phyloP scores from a whole-genome alignment of 805 yeast genomes.

The Candida suzukii region DNA sequence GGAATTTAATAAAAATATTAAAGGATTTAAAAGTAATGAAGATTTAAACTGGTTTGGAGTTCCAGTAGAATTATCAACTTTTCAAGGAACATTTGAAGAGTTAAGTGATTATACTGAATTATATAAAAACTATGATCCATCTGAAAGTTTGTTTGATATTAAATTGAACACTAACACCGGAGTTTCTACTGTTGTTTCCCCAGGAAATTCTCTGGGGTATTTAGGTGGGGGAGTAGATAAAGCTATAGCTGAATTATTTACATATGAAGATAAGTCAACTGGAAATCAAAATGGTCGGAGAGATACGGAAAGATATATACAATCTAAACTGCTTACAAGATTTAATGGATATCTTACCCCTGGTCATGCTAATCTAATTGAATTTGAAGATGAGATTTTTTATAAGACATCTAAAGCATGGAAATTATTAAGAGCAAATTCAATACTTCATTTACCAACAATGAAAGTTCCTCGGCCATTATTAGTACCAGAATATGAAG shows the following conservation, averaged over 20 bases:
- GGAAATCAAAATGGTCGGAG: constrained; percentile 6
- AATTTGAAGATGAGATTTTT: constrained; percentile 15
- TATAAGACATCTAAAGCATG: constrained; percentile 21
- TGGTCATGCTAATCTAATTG: constrained; percentile 22
- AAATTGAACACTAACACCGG: constrained; percentile 6
- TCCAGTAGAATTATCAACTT: constrained; percentile 13
- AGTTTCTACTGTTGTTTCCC: constrained; percentile 34
- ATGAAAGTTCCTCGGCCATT: constrained; percentile 29
- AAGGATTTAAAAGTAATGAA: constrained; percentile 1
- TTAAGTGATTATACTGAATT: not conserved
- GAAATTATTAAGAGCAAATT: constrained; percentile 19
- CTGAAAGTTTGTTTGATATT: not conserved
- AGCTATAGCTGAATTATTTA: constrained; percentile 24
- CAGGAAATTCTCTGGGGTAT: constrained; percentile 44
- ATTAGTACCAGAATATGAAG: not conserved
- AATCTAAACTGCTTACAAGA: constrained; percentile 5
- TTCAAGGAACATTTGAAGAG: constrained; percentile 12
- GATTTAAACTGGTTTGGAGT: constrained; percentile 12
- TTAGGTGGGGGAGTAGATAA: constrained; percentile 47
- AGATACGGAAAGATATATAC: constrained; percentile 17
- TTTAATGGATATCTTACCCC: constrained; percentile 28
- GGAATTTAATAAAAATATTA: constrained; percentile 4
- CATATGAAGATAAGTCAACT: constrained; percentile 1
- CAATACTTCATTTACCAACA: constrained; percentile 31
- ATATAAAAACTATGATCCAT: not conserved